A percentile compares a stretch with the other conserved stretches of the same genome.
phyloP scores from a whole-genome alignment of 495 filamentous ascomycete species.

The Hypomontagnella submonticulosa region DNA sequence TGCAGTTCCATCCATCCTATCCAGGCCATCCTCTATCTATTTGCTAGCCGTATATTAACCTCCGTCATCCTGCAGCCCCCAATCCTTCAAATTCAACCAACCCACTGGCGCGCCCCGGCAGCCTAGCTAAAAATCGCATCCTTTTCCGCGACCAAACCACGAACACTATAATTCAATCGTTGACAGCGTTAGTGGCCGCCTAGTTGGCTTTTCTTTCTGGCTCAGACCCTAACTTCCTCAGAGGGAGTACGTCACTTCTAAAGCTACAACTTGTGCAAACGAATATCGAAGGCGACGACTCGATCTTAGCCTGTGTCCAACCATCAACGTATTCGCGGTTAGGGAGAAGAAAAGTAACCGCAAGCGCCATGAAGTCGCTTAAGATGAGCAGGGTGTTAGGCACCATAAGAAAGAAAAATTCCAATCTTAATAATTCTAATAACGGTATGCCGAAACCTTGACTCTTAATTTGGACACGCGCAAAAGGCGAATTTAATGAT shows the following conservation, averaged over 20 bases:
- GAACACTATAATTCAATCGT: not conserved
- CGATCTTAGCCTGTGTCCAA: conserved; percentile 1
- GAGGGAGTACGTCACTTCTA: not conserved
- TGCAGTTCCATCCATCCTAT: conserved; percentile 15
- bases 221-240: not conserved
- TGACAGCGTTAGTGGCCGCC: not conserved
- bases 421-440: conserved; percentile 9
- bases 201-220: conserved; percentile 1
- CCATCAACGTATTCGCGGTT: conserved; percentile 22
- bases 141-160: conserved; percentile 7
- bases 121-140: conserved; percentile 15
- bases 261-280: conserved; percentile 11
- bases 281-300: not conserved
- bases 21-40: conserved; percentile 7
- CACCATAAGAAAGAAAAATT: conserved; percentile 59
- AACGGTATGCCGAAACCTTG: conserved; percentile 46
- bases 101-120: conserved; percentile 5
- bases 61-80: conserved; percentile 33
- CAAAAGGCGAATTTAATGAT: conserved; percentile 2
- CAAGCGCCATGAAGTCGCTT: conserved; percentile 59
- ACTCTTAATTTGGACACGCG: not conserved
- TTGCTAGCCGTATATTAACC: conserved; percentile 19
- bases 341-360: conserved; percentile 9
- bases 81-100: conserved; percentile 12
- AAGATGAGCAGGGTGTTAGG: conserved; percentile 66